phyloP scores from a whole-genome alignment of 768 basidiomycete species.

The Amanita brunnescens region DNA sequence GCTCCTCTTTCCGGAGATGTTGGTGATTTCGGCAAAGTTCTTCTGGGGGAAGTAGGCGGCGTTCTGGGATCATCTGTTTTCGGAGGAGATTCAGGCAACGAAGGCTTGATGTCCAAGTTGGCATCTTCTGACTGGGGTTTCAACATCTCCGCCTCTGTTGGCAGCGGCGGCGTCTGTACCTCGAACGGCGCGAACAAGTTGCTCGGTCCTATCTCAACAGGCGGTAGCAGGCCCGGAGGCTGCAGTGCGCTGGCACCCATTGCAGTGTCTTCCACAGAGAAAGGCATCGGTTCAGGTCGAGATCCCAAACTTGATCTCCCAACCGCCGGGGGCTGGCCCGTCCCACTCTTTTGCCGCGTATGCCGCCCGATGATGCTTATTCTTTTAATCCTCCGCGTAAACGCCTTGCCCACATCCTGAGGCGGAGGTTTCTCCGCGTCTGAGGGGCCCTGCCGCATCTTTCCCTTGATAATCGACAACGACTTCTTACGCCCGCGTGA shows the following conservation, averaged over 20 bases:
- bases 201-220: background rate
- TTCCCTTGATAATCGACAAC: background rate
- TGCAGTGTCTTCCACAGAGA: background rate
- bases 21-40: constrained; percentile 8
- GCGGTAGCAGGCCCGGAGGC: background rate
- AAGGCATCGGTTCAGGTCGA: background rate
- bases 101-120: background rate
- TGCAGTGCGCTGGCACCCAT: background rate
- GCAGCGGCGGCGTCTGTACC: too few relatives aligned
- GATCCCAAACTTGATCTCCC: background rate
- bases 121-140: background rate
- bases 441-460: constrained; percentile 7
- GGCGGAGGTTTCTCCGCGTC: constrained; percentile 4
- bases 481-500: background rate
- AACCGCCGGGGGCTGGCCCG: background rate
- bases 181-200: background rate
- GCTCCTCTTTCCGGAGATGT: constrained; percentile 17
- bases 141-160: background rate
- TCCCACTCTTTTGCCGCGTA: constrained; percentile 45
- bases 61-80: constrained; percentile 11
- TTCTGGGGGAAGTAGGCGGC: constrained; percentile 12
- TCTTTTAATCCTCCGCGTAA: constrained; percentile 56
- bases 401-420: constrained; percentile 30
- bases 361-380: constrained; percentile 55
- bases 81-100: too few relatives aligned